A percentile compares a stretch with the other conserved stretches of the same genome.
These are phyloP conservation scores for Penicillium cosmopolitanum DNA, from an alignment of 495 filamentous ascomycete species.

Conservation along the genomic window DNA sequence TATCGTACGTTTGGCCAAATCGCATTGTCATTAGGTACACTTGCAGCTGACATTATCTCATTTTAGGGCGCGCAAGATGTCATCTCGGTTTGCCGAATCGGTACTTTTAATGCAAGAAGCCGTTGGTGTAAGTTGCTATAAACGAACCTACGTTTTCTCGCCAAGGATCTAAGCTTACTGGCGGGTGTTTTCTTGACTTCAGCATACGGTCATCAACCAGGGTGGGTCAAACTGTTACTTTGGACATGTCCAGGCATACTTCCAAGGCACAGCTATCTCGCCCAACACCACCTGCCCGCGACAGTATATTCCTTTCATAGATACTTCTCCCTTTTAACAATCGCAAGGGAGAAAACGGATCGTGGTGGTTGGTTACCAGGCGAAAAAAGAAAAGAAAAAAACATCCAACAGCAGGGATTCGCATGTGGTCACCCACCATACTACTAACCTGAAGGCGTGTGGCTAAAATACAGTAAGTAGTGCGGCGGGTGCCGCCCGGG, in stretches of 20 bases:
- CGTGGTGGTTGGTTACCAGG: no score
- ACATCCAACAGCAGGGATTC: no score
- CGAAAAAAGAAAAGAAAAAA: no score
- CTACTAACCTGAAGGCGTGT: no score
- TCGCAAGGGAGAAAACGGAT: no score
- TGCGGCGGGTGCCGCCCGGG: no score
- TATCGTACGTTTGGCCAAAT: conserved; percentile 15
- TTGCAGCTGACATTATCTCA: background rate
- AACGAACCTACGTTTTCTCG: background rate
- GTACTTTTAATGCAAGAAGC: conserved; percentile 20
- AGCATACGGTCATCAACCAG: conserved; percentile 20
- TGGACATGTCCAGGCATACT: conserved; percentile 13
- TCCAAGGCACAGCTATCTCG: conserved; percentile 6
- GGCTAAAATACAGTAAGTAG: no score
- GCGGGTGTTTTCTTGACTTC: background rate
- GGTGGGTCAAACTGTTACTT: conserved; percentile 10
- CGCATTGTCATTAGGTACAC: background rate
- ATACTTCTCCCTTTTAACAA: background rate
- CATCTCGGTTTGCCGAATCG: conserved; percentile 27
- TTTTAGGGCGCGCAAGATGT: conserved; percentile 53
- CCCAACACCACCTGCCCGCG: background rate
- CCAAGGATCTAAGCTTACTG: background rate
- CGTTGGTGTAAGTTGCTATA: conserved; percentile 22
- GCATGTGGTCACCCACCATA: no score
- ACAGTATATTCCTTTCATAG: background rate